Base-by-base conservation (phyloP, 306 rosid genomes). In the Trifolium fragiferum region DNA sequence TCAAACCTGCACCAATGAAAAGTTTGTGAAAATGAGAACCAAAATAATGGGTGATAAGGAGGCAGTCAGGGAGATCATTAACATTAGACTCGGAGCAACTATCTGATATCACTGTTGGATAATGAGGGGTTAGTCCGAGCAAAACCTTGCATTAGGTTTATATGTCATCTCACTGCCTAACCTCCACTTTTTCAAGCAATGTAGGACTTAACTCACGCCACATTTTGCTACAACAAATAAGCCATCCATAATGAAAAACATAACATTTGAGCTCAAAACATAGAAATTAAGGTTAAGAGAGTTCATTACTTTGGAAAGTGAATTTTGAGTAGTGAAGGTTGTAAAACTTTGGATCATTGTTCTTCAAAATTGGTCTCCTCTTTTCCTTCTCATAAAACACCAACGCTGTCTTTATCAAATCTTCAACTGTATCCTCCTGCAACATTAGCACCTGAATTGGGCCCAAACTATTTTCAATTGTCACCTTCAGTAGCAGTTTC, bases 281-380 rank as follows among this genome's bases (percentile, higher is more conserved):
- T 44, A 44, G 8, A 44, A 40, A 44, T 44, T 44, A 44, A 4
- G 50, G 16, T 1, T 44, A 13, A 16, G 10, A 60, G 20, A 59
- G 32, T 2, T 54, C 4, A 41, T 68, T 78, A 89, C 94, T 80
- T 68, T 90, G 63, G 18, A 88, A 85, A 41, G 84, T 55, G 81
- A 86, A 88, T 25, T 25, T 33, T 80, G 96, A 90, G 82, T 85
- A 86, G 66, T 90, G 91, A 64, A 88, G 91, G 14, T 79, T 66
- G 19, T 88, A 86, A 66, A 73, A 76, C 27, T 30, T 82, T 7
- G 87, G 90, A 72, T 88, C 85, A 4, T 70, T 68, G 53, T 70
- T 72, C 38, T 61, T 77, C 84, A 90, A 74, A 62, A 88, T 30
- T 0, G 93, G 91, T 75, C 91, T 85, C 8, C 90, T 80, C 81